Evolutionary conservation across 768 basidiomycete genomes (phyloP).

Genomic region (Mycena pura): DNA sequence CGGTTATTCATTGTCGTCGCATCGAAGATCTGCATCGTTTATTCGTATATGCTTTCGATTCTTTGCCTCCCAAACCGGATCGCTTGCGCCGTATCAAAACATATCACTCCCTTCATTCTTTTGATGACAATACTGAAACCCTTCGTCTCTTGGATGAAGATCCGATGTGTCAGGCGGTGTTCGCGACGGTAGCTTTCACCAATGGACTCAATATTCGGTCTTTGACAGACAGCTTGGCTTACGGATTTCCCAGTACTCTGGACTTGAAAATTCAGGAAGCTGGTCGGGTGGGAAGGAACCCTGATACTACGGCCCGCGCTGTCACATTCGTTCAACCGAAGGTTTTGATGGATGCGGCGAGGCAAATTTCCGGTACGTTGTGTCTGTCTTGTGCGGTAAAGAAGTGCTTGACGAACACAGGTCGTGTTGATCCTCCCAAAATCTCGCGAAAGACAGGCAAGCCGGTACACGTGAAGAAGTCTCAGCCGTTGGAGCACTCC

Average conservation of each 20-base stretch:
- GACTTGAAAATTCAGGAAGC: neutral
- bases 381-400: too few relatives aligned
- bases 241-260: neutral
- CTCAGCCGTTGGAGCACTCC: too few relatives aligned
- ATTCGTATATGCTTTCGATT: neutral
- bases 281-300: neutral
- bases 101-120: neutral
- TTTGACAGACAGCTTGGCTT: neutral
- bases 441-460: too few relatives aligned
- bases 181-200: neutral
- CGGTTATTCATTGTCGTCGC: constrained; percentile 9
- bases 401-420: too few relatives aligned
- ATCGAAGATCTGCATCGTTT: too few relatives aligned
- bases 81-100: neutral
- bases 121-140: neutral
- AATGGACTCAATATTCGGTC: neutral
- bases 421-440: too few relatives aligned
- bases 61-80: neutral
- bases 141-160: neutral
- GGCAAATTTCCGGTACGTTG: neutral
- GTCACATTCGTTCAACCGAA: neutral
- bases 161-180: neutral
- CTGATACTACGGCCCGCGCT: neutral
- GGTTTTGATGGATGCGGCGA: neutral
- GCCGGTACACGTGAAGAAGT: too few relatives aligned